Percentiles rank a stretch among this genome's conserved stretches.
Conservation (phyloP, 768 basidiomycete species). For the Hypholoma sublateritium region DNA sequence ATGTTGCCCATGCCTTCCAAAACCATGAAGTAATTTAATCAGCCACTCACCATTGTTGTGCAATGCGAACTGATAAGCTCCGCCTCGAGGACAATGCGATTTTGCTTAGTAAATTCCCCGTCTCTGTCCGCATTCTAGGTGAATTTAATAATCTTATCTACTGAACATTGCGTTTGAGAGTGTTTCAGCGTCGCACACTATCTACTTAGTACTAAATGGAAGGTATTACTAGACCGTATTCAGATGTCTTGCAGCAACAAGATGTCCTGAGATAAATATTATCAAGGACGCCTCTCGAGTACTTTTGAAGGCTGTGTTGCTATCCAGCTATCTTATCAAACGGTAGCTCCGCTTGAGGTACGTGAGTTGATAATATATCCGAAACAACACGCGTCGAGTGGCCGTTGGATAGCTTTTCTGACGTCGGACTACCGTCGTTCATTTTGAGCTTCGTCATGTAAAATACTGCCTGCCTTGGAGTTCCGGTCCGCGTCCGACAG, state of each 20-base stretch:
- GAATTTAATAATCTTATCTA: constrained; percentile 64
- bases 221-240: too few relatives aligned
- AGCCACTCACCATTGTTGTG: too few relatives aligned
- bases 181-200: too few relatives aligned
- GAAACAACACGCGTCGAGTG: constrained; percentile 52
- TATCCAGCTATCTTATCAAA: constrained; percentile 62
- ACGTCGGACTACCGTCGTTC: constrained; percentile 54
- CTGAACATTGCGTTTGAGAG: background rate
- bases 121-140: constrained; percentile 65
- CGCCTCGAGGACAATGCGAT: constrained; percentile 64
- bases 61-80: constrained; percentile 13
- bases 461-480: constrained; percentile 60
- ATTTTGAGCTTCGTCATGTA: constrained; percentile 69
- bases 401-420: constrained; percentile 49
- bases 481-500: constrained; percentile 46
- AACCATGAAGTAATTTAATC: background rate
- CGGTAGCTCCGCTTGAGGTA: constrained; percentile 61
- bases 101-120: constrained; percentile 54
- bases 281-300: constrained; percentile 46
- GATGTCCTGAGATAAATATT: constrained; percentile 68
- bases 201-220: too few relatives aligned
- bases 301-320: constrained; percentile 65
- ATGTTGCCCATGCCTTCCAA: constrained; percentile 67
- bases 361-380: constrained; percentile 70
- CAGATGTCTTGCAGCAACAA: constrained; percentile 31